Evolutionary conservation across 179 eudicot genomes (phyloP), one percentile per base, ranked within the genome.

Genomic region (Amaranthus tricolor): DNA sequence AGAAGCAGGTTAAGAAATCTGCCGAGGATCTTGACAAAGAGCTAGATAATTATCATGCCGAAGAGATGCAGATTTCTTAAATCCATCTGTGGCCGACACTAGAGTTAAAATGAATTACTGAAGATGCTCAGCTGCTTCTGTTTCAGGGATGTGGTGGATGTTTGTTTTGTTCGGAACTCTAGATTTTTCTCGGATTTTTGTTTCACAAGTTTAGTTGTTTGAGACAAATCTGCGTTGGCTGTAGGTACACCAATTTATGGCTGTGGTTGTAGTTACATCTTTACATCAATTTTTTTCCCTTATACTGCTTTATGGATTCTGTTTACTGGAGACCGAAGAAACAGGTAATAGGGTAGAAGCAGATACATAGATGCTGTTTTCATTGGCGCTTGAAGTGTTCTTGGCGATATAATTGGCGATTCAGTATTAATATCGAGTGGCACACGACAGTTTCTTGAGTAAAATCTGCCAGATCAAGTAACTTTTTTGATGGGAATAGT

Each of bases 21-120:
- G 95, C 95, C 5, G 93, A 87, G 74, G 89, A 93, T 13, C 95
- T 95, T 63, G 99, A 95, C 82, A 93, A 92, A 82, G 99, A 95
- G 65, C 77, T 95, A 56, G 97, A 95, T 65, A 85, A 14, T 20
- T 95, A 95, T 75, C 99, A 95, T 73, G 84, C 97, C 50, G 89
- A 86, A 66, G 90, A 89, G 49, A 95, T 95, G 99, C 86, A 93
- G 74, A 82, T 82, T 49, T 90, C 81, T 0, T 81, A 81, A 72
- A 58, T 44, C 47, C 56, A 51, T 62, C 15, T 10, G 65, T 45
- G 40, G 17, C 40, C 45, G n/a, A 6, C 52, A 17, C 5, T 70
- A 52, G 31, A 7, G 20, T 6, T 17, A 31, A 5, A 10, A 12
- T 67, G 49, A 68, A 21, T 64, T 40, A 54, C 58, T 13, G 45